Conservation (phyloP, 805 yeast species). For the Millerago galiae region DNA sequence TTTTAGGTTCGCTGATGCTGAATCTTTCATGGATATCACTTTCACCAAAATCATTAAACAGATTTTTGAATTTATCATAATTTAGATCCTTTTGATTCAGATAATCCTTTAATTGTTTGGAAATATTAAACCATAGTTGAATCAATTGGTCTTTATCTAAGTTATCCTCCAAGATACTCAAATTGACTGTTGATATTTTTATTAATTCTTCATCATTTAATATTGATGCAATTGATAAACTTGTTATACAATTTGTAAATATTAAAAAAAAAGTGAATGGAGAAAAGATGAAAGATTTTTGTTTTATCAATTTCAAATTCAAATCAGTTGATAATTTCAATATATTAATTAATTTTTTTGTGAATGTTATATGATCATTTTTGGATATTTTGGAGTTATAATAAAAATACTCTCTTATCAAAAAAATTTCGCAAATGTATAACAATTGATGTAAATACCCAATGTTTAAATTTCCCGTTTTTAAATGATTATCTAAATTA, state of each 20-base stretch:
- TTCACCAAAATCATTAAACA: conserved; percentile 28
- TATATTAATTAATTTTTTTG: conserved; percentile 18
- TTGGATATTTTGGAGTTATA: conserved; percentile 22
- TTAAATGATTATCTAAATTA: conserved; percentile 27
- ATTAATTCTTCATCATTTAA: conserved; percentile 22
- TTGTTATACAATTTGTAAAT: conserved; percentile 31
- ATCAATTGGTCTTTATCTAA: conserved; percentile 28
- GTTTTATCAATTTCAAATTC: conserved; percentile 18
- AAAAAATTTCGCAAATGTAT: conserved; percentile 28
- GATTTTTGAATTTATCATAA: conserved; percentile 20
- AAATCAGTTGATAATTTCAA: conserved; percentile 23
- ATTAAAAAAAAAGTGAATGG: conserved; percentile 34
- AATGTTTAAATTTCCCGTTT: conserved; percentile 27
- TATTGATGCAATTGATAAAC: conserved; percentile 27
- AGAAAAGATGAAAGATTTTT: conserved; percentile 28
- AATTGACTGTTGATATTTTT: conserved; percentile 20
- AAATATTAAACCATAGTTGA: conserved; percentile 26
- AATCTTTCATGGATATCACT: conserved; percentile 23
- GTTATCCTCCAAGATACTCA: conserved; percentile 25
- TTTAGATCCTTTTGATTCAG: conserved; percentile 5
- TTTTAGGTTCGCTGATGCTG: conserved; percentile 8
- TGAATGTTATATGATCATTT: conserved; percentile 22
- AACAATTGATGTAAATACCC: conserved; percentile 31
- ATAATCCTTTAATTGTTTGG: conserved; percentile 23
- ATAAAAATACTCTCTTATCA: conserved; percentile 32